Base-by-base conservation (phyloP, 306 rosid genomes). In the Vachellia pachyceras region DNA sequence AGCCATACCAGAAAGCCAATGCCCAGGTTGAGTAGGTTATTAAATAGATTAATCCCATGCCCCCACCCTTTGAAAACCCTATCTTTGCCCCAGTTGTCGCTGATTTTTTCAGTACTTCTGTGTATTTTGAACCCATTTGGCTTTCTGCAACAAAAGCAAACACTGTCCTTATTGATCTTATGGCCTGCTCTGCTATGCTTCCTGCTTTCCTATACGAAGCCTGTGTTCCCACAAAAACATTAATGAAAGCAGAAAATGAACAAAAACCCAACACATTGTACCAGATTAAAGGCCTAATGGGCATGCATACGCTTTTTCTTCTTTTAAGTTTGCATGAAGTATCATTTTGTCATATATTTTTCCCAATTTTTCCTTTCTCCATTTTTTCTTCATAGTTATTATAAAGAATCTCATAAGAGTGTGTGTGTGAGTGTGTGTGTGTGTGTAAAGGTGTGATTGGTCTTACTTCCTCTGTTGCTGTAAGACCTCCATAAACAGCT, bases 11-110 rank as follows among this genome's bases (percentile, higher is more conserved):
- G 82, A 95, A 95, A 75, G 97, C 97, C 86, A 93, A 86, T 3
- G 99, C 99, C 97, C 97, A 91, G 33, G 95, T 95, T 73, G 97
- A 85, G 83, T 93, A 95, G 23, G 94, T 86, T 67, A 95, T 94
- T 61, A 95, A 77, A 83, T 93, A 93, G 45, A 93, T 95, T 54
- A 93, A 82, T 37, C 99, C 99, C 77, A 92, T 83, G 44, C 99
- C 99, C 29, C 84, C 93, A 83, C 97, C 97, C 73, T 93, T 93
- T 7, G 97, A 91, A 84, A 95, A 95, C 22, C 99, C 97, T 74
- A 91, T 29, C 84, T 73, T 93, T 73, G 82, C 89, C 22, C 99
- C 99, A 52, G 86, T 75, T 9, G 95, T 1, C 22, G 87, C 83
- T 81, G 93, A 93, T 57, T 86, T 87, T 75, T 65, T 77, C 79